phyloP scores from a whole-genome alignment of 352 stramenopile genomes.

The Aphanomyces cochlioides region DNA sequence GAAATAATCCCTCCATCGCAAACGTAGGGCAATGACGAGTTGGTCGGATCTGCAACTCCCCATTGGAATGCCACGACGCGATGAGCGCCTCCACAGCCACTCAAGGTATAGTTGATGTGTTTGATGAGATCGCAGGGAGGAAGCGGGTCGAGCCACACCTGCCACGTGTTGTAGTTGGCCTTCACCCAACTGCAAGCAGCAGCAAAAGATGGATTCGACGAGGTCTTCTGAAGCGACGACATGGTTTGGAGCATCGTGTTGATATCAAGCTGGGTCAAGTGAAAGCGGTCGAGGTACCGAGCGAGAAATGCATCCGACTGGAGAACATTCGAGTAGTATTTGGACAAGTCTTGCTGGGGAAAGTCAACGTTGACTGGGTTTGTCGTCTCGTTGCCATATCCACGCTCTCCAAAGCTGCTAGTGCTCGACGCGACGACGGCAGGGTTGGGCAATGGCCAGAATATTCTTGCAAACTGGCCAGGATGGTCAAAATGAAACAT shows the following conservation, averaged over 20 bases:
- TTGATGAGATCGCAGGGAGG: slow-evolving; percentile 39
- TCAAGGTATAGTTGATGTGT: slow-evolving; percentile 35
- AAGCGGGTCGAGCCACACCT: slow-evolving; percentile 42
- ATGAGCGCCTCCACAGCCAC: slow-evolving; percentile 35
- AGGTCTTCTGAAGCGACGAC: slow-evolving; percentile 30
- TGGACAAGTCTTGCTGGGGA: slow-evolving; percentile 37
- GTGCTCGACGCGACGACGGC: slow-evolving; percentile 39
- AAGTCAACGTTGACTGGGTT: slow-evolving; percentile 54
- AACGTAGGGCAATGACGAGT: slow-evolving; percentile 39
- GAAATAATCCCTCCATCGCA: slow-evolving; percentile 42
- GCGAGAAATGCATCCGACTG: background rate
- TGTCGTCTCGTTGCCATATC: slow-evolving; percentile 42
- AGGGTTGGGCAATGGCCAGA: slow-evolving; percentile 37
- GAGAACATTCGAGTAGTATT: slow-evolving; percentile 38
- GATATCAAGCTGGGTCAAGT: slow-evolving; percentile 40
- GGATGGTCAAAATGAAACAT: slow-evolving; percentile 43
- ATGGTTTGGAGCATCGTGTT: slow-evolving; percentile 32
- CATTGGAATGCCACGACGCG: slow-evolving; percentile 41
- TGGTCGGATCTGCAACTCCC: slow-evolving; percentile 40
- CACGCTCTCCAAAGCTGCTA: slow-evolving; percentile 45
- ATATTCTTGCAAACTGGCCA: slow-evolving; percentile 42
- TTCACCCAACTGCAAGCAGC: slow-evolving; percentile 48
- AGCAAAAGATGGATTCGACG: slow-evolving; percentile 9
- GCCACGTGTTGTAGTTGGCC: slow-evolving; percentile 51
- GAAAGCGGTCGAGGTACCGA: slow-evolving; percentile 31